A percentile compares a stretch with the other conserved stretches of the same genome.
These are phyloP conservation scores for Rosa persica DNA, from an alignment of 306 rosid species.

Conservation along the genomic window DNA sequence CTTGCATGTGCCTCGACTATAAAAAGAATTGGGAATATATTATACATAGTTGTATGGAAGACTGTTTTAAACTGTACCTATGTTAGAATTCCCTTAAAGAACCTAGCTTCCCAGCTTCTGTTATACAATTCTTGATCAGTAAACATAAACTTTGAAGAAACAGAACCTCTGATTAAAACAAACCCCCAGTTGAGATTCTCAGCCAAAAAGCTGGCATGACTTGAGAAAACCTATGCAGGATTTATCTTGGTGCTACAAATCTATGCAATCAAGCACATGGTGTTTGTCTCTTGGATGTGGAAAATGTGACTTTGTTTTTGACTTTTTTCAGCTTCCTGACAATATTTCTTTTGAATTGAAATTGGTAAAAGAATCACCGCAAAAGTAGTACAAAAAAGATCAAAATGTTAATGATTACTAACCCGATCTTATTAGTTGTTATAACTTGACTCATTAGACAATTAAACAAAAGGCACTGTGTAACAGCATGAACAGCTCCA, in stretches of 20 bases:
- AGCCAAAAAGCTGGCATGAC: conserved; percentile 14
- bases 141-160: background rate
- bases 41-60: background rate
- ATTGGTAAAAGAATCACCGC: background rate
- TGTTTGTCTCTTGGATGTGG: conserved; percentile 7
- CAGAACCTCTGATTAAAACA: background rate
- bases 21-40: background rate
- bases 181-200: conserved; percentile 3
- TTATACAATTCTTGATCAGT: background rate
- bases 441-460: background rate
- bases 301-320: conserved; percentile 17
- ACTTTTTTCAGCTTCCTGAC: conserved; percentile 8
- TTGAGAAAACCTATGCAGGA: background rate
- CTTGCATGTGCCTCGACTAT: background rate
- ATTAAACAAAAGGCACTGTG: background rate
- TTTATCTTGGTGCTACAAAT: conserved; percentile 17
- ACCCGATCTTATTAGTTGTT: background rate
- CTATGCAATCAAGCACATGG: conserved; percentile 28
- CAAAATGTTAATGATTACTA: conserved; percentile 11
- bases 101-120: conserved; percentile 1
- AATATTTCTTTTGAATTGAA: background rate
- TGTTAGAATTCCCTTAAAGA: background rate
- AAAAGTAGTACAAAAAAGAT: background rate
- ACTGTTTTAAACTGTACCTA: background rate
- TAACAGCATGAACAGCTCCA: background rate